Evolutionary conservation across 495 filamentous ascomycete species (phyloP), one percentile per base, ranked within the genome.

Genomic region (Cenococcum geophilum): DNA sequence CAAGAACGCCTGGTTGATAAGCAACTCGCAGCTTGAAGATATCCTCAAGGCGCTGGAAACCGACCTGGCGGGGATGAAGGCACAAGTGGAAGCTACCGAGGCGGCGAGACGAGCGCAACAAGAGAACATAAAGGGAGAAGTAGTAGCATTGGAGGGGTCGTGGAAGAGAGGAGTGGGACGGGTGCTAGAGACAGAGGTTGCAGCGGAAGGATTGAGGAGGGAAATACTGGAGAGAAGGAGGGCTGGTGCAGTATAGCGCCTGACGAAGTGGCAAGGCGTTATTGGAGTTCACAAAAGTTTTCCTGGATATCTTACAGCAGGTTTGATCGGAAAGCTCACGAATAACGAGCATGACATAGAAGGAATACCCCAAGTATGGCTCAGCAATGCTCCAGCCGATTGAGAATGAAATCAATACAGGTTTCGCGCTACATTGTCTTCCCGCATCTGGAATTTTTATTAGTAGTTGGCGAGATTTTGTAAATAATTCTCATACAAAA

Each of bases 1-100:
- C 68, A 90, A 88, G 76, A 96, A 95, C 74, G 87, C 88, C 12
- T 97, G 92, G 92, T 76, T 97, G 57, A 79, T 95, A 11, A 85
- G 83, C 6, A 97, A 97, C 74, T 79, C 81, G 60, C 83, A 90
- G 59, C 64, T 91, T 25, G 91, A 96, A 72, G 82, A 81, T 45
- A 79, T 89, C 27, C 76, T 97, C 54, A 77, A 80, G 16, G 74
- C 68, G 3, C 63, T 95, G n/a, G 92, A 97, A 79, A 79, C 78
- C 62, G 91, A 96, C 63, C 76, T 98, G 64, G 86, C 82, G 18
- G 81, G 76, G 32, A 73, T 76, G 23, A 85, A 83, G 75, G 75
- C 77, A 58, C 80, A 85, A 68, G 78, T 86, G 57, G 89, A 93
- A 72, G 69, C 79, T 22, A 76, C 91, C 1, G 91, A 89, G 62